Conservation (phyloP, 1,284 basidiomycete genomes). For the Termitomyces sp. region DNA sequence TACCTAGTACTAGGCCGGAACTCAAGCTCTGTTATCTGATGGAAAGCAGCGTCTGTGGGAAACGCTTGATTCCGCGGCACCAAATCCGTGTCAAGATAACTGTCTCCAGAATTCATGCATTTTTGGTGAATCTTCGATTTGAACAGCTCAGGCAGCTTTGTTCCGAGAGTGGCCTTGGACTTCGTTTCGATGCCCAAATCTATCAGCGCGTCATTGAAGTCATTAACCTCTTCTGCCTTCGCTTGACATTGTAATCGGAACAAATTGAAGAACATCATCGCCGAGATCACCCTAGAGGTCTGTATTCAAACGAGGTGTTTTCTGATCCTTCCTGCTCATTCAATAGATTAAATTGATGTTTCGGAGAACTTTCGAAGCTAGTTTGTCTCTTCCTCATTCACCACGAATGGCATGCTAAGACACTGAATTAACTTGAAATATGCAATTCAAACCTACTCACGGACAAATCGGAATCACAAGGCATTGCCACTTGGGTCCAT, state of each 20-base stretch:
- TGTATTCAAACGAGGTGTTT: neutral
- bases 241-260: neutral
- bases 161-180: neutral
- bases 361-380: neutral
- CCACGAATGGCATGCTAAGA: neutral
- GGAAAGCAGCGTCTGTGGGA: constrained; percentile 5
- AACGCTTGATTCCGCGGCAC: neutral
- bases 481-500: neutral
- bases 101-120: no score
- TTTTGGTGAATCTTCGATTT: neutral
- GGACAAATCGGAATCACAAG: no score
- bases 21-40: neutral
- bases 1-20: no score
- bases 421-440: neutral
- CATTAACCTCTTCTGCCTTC: neutral
- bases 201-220: neutral
- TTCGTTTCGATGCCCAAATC: neutral
- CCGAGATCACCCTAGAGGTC: neutral
- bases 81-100: no score
- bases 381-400: neutral
- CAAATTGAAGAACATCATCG: neutral
- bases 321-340: neutral
- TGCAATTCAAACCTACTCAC: no score
- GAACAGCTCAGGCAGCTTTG: no score
- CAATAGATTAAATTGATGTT: neutral